Base-by-base conservation (phyloP, 352 stramenopile species). In the Ochromonadaceae sp. region DNA sequence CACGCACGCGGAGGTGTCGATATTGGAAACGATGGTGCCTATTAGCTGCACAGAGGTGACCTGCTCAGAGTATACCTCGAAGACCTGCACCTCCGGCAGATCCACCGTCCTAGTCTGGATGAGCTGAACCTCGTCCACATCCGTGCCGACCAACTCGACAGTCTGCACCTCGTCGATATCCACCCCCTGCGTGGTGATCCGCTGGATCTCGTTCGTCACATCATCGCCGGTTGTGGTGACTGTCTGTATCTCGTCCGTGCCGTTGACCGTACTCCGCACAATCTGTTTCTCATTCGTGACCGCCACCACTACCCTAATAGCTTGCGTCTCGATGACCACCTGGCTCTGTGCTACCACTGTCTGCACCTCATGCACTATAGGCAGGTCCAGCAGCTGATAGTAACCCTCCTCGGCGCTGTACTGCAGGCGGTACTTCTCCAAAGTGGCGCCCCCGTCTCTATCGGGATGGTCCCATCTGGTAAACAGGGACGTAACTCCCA, bases 241-340 rank as follows among this genome's bases (percentile, higher is more conserved):
- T 14, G 59, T 73, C 65, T 93, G 85, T 28, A 92, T 73, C 56
- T 93, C 85, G 67, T 93, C 84, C 12, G 58, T 76, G 2, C 86
- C 86, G 0, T 73, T 78, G 35, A 92, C 87, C 1, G 69, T 74
- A 0, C 79, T 93, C 12, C 87, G 86, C 0, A 98, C 81, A 5
- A 88, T 89, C 69, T 98, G 90, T 7, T 89, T 72, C 70, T 98
- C 91, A 68, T 98, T 98, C 17, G 79, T 88, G 14, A 98, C 90
- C 57, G 89, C 76, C 9, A 94, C 85, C 0, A 86, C 93, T 0
- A 84, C 87, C 66, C 90, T 78, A 4, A 97, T 82, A 48, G 83
- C 83, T 65, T 98, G 90, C 48, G 93, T 83, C 73, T 96, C 91
- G 46, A 90, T 86, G 3, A 91, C 74, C 7, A 95, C 78, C 26